phyloP scores from a whole-genome alignment of 2,329 filamentous ascomycete genomes.

The Aspergillus eucalypticola region DNA sequence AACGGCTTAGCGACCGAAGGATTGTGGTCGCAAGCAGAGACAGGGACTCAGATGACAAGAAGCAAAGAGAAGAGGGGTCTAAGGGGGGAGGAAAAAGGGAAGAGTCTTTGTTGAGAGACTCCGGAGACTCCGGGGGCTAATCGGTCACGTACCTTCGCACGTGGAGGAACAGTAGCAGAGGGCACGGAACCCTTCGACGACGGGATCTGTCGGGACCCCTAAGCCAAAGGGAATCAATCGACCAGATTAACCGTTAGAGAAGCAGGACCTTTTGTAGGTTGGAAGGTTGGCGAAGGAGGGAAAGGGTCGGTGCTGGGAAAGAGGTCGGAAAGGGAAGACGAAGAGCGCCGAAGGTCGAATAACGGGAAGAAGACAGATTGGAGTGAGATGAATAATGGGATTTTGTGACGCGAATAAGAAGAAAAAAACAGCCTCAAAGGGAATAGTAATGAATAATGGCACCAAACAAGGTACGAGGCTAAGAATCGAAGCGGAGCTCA shows the following conservation, averaged over 20 bases:
- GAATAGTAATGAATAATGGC: slow-evolving; percentile 6
- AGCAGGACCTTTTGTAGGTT: not conserved
- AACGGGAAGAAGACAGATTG: slow-evolving; percentile 7
- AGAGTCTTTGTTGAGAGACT: not conserved
- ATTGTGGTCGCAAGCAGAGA: not conserved
- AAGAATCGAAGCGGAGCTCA: not conserved
- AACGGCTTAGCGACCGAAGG: not conserved
- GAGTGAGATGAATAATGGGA: not conserved
- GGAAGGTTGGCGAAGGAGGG: not conserved
- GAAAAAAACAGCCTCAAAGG: not conserved
- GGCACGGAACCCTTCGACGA: slow-evolving; percentile 12
- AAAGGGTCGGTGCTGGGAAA: not conserved
- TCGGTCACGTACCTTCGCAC: slow-evolving; percentile 21
- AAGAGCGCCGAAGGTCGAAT: not conserved
- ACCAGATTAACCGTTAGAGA: not conserved
- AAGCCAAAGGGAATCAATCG: not conserved
- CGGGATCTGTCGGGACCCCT: not conserved
- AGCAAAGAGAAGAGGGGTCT: not conserved
- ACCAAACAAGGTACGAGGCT: slow-evolving; percentile 1
- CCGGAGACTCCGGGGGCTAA: slow-evolving; percentile 12
- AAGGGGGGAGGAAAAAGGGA: not conserved
- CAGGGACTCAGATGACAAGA: not conserved
- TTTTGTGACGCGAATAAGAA: slow-evolving; percentile 5
- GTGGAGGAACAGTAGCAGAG: slow-evolving; percentile 15
- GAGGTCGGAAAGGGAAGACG: not conserved